These are phyloP conservation scores for Pseudocercospora ulei DNA, from an alignment of 2,329 filamentous ascomycete species.

Conservation along the genomic window DNA sequence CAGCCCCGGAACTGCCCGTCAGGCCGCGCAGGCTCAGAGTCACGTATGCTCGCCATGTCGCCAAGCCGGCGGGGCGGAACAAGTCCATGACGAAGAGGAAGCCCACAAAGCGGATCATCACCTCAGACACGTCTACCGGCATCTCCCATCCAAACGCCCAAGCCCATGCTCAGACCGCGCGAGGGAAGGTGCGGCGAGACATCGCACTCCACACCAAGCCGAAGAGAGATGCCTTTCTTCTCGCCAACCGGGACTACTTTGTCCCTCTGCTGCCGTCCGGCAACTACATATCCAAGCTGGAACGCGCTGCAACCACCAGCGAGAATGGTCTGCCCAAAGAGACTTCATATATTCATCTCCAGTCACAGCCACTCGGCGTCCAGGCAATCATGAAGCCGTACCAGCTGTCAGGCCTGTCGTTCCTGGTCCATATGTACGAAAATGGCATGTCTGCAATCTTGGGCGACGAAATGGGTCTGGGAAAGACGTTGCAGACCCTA, in stretches of 20 bases:
- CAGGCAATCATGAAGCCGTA: conserved; percentile 46
- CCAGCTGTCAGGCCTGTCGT: conserved; percentile 44
- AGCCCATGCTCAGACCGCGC: conserved; percentile 33
- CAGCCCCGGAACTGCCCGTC: conserved; percentile 20
- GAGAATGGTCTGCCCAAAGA: conserved; percentile 25
- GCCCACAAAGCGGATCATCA: conserved; percentile 13
- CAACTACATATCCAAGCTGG: conserved; percentile 40
- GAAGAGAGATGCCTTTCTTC: conserved; percentile 41
- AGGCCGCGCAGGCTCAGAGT: conserved; percentile 25
- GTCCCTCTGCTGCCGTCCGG: conserved; percentile 40
- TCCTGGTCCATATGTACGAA: conserved; percentile 41
- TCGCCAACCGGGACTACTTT: conserved; percentile 41
- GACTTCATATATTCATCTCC: conserved; percentile 36
- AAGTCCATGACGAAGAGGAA: conserved; percentile 14
- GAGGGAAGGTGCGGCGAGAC: conserved; percentile 36
- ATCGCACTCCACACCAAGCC: conserved; percentile 38
- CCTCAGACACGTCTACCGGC: conserved; percentile 15
- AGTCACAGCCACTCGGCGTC: conserved; percentile 39
- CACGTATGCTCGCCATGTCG: conserved; percentile 21
- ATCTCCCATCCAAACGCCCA: background rate
- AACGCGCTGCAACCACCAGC: conserved; percentile 13
- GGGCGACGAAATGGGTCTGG: conserved; percentile 46
- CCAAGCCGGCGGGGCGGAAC: conserved; percentile 10
- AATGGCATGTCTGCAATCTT: conserved; percentile 42
- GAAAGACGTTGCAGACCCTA: conserved; percentile 45